Conservation (phyloP, 1,284 basidiomycete genomes). For the Puccinia novopanici region DNA sequence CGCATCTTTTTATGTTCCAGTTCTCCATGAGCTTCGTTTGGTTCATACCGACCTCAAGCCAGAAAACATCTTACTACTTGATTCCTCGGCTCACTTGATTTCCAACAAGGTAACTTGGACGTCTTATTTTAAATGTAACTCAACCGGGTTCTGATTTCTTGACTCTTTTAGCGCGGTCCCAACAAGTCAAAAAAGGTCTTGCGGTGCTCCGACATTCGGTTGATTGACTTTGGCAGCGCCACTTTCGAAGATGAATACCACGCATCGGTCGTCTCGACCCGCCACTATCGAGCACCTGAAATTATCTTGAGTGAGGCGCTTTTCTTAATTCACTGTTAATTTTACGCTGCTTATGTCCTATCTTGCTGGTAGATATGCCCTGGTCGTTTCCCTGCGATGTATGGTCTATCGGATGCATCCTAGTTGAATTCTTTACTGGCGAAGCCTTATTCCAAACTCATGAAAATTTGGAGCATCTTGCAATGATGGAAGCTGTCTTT, state of each 20-base stretch:
- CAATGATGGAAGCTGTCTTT: constrained; percentile 99
- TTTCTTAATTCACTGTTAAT: background rate
- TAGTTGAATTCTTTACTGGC: constrained; percentile 98
- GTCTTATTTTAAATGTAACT: background rate
- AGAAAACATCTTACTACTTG: constrained; percentile 92
- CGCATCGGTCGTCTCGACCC: constrained; percentile 92
- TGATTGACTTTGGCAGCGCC: constrained; percentile 98
- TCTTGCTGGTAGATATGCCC: constrained; percentile 70
- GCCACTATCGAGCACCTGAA: constrained; percentile 98
- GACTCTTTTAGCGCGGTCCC: constrained; percentile 34
- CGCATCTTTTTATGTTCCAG: constrained; percentile 62
- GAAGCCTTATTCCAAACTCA: constrained; percentile 92
- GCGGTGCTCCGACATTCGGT: constrained; percentile 83
- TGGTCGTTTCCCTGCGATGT: constrained; percentile 99
- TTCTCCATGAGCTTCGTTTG: constrained; percentile 84
- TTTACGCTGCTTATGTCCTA: background rate
- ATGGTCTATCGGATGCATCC: constrained; percentile 96
- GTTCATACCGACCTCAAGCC: constrained; percentile 99
- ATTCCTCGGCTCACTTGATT: constrained; percentile 68
- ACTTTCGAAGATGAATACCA: constrained; percentile 99
- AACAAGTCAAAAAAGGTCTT: constrained; percentile 71
- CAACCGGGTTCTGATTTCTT: background rate
- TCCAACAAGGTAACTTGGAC: constrained; percentile 48
- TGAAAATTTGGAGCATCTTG: constrained; percentile 96
- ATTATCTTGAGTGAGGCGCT: constrained; percentile 82